Evolutionary conservation across 1,284 basidiomycete species (phyloP).

Genomic region (Rhodotorula sp.): DNA sequence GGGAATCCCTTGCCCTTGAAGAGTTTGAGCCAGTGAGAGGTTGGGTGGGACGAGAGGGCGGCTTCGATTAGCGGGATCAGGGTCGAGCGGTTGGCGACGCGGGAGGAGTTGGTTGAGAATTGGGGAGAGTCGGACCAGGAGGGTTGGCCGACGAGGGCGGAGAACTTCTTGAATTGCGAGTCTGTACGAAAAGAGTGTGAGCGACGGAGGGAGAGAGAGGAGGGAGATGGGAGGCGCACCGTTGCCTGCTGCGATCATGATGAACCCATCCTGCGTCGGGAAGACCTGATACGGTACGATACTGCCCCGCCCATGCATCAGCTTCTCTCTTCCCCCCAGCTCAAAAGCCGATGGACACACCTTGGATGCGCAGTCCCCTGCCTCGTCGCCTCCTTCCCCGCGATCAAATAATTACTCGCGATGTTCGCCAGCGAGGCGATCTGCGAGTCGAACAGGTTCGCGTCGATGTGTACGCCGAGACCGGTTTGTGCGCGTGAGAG

Average conservation of each 20-base stretch:
- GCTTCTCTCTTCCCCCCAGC: not conserved
- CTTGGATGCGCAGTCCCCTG: conserved; percentile 81
- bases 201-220: not conserved
- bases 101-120: conserved; percentile 69
- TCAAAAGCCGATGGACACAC: too few species aligned
- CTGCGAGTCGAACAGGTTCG: conserved; percentile 52
- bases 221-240: conserved; percentile 53
- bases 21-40: conserved; percentile 68
- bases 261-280: conserved; percentile 77
- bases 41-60: conserved; percentile 59
- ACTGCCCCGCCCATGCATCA: not conserved
- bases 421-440: conserved; percentile 90
- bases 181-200: conserved; percentile 23
- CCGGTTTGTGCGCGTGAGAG: conserved; percentile 79
- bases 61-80: conserved; percentile 71
- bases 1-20: conserved; percentile 82
- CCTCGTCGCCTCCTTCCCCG: conserved; percentile 77
- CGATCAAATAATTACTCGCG: conserved; percentile 87
- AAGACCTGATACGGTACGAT: conserved; percentile 92
- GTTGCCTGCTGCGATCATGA: conserved; percentile 94
- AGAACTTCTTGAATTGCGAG: conserved; percentile 64
- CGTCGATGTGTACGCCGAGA: conserved; percentile 81
- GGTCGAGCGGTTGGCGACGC: conserved; percentile 72
- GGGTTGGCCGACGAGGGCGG: conserved; percentile 59
- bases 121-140: conserved; percentile 60